Percentiles rank a stretch among this genome's conserved stretches.
Conservation (phyloP, 768 basidiomycete genomes). For the Trametes sanguinea region DNA sequence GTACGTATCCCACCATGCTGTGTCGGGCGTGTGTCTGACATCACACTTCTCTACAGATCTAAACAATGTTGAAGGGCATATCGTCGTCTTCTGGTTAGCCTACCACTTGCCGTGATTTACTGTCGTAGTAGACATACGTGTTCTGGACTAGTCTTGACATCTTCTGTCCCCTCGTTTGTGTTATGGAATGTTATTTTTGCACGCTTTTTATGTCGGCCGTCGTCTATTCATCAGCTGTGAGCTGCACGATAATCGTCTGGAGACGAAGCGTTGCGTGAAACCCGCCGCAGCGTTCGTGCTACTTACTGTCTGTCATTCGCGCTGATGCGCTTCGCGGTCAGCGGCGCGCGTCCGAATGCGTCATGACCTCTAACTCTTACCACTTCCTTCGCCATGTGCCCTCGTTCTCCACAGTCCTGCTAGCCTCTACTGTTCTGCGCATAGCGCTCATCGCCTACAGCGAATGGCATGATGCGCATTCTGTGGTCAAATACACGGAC, state of each 20-base stretch:
- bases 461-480: slow-evolving; percentile 85
- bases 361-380: slow-evolving; percentile 14
- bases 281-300: too few species aligned
- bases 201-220: neutral
- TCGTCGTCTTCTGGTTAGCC: slow-evolving; percentile 3
- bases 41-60: slow-evolving; percentile 25
- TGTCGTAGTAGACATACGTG: slow-evolving; percentile 26
- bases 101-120: slow-evolving; percentile 15
- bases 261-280: too few species aligned
- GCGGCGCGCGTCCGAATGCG: neutral
- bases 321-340: neutral
- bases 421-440: slow-evolving; percentile 59
- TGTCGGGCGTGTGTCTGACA: neutral
- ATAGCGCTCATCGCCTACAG: slow-evolving; percentile 78
- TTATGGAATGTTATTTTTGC: slow-evolving; percentile 26
- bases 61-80: slow-evolving; percentile 7
- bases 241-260: too few species aligned
- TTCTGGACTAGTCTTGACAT: slow-evolving; percentile 20
- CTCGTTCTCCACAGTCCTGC: slow-evolving; percentile 56
- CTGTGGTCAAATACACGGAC: slow-evolving; percentile 94
- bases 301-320: too few species aligned
- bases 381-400: slow-evolving; percentile 23
- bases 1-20: slow-evolving; percentile 46
- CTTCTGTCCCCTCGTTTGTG: slow-evolving; percentile 19
- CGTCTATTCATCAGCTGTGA: too few species aligned